phyloP scores from a whole-genome alignment of 2,329 filamentous ascomycete genomes.

The Bipolaris victoriae region DNA sequence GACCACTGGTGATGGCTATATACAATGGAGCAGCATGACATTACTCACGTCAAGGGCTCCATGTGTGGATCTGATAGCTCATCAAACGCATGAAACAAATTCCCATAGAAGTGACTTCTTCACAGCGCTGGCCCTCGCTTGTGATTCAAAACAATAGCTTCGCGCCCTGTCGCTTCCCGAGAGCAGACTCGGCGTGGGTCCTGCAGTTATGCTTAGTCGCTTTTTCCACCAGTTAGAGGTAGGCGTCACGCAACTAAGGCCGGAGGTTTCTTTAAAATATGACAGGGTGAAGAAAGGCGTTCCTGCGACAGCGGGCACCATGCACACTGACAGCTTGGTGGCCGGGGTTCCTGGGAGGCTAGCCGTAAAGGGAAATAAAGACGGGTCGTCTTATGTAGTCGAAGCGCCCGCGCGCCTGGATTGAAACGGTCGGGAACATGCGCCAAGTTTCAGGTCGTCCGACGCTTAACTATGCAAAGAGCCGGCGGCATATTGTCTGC shows the following conservation, averaged over 20 bases:
- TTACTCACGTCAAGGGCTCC: slow-evolving; percentile 19
- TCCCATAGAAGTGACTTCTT: slow-evolving; percentile 24
- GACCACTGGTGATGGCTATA: slow-evolving; percentile 25
- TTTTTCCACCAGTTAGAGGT: slow-evolving; percentile 38
- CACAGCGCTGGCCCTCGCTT: slow-evolving; percentile 28
- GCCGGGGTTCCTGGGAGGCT: slow-evolving; percentile 16
- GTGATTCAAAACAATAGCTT: slow-evolving; percentile 23
- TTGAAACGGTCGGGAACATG: slow-evolving; percentile 42
- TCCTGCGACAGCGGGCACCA: slow-evolving; percentile 35
- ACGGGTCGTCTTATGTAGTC: slow-evolving; percentile 30
- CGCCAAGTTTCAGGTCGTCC: slow-evolving; percentile 43
- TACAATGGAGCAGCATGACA: slow-evolving; percentile 17
- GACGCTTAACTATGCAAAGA: slow-evolving; percentile 29
- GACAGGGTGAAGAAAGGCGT: slow-evolving; percentile 20
- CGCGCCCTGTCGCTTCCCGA: slow-evolving; percentile 20
- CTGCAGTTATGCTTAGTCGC: slow-evolving; percentile 27
- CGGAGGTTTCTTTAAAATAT: slow-evolving; percentile 26
- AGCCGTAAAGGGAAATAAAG: slow-evolving; percentile 23
- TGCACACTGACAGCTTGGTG: slow-evolving; percentile 21
- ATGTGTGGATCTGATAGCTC: slow-evolving; percentile 38
- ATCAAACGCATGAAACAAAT: slow-evolving; percentile 47
- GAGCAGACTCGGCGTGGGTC: slow-evolving; percentile 26
- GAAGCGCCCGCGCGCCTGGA: slow-evolving; percentile 40
- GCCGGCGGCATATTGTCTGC: slow-evolving; percentile 20
- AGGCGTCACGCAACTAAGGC: slow-evolving; percentile 17